Evolutionary conservation across 23 red algal genomes (phyloP).

Genomic region (Gracilaria gracilis): DNA sequence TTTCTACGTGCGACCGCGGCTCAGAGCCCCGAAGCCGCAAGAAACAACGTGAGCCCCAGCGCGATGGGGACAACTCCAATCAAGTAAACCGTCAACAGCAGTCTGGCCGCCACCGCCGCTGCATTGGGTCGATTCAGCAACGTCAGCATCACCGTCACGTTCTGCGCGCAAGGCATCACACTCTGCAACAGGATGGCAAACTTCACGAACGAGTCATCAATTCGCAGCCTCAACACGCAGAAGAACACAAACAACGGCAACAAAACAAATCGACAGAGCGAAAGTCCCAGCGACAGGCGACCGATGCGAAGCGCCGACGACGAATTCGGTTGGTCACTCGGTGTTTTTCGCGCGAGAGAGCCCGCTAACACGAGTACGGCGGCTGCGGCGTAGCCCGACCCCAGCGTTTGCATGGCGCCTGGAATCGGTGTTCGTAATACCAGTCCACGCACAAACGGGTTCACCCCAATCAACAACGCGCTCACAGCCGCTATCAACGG

Average conservation of each 20-base stretch:
- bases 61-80: slow-evolving; percentile 52
- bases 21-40: slow-evolving; percentile 4
- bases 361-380: slow-evolving; percentile 81
- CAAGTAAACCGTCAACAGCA: slow-evolving; percentile 66
- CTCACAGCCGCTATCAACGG: slow-evolving; percentile 48
- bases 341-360: slow-evolving; percentile 27
- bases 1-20: too few species aligned
- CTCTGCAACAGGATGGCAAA: slow-evolving; percentile 69
- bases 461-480: slow-evolving; percentile 41
- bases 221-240: not conserved
- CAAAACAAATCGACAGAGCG: slow-evolving; percentile 42
- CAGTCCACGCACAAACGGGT: slow-evolving; percentile 10
- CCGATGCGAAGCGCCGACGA: slow-evolving; percentile 11
- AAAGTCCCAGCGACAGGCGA: slow-evolving; percentile 34
- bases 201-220: slow-evolving; percentile 28
- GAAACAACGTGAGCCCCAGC: slow-evolving; percentile 62
- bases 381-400: slow-evolving; percentile 57
- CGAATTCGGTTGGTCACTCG: not conserved
- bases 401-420: slow-evolving; percentile 43
- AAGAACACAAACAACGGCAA: slow-evolving; percentile 33
- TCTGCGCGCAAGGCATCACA: slow-evolving; percentile 77
- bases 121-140: slow-evolving; percentile 34
- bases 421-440: slow-evolving; percentile 61
- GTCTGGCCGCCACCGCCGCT: slow-evolving; percentile 45
- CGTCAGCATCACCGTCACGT: slow-evolving; percentile 74